Base-by-base conservation (phyloP, 1,284 basidiomycete species). In the Grifola frondosa region DNA sequence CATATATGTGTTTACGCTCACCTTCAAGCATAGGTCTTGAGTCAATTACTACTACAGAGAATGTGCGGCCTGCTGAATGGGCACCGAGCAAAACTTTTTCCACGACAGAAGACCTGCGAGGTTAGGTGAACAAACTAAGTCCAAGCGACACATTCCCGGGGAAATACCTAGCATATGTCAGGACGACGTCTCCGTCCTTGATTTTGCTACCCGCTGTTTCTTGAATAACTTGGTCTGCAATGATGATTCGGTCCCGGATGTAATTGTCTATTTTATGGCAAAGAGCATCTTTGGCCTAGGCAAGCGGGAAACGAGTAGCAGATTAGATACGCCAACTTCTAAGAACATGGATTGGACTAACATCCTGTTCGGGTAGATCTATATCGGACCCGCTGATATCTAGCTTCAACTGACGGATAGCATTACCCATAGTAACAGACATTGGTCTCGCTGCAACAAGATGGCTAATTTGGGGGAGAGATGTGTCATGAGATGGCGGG, bases 351-450 rank as follows among this genome's bases (percentile, higher is more conserved):
- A n/a, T n/a, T n/a, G 28, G 36, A 64, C 87, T 53, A 58, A 95
- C 94, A 69, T 97, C 92, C 61, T 95, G 90, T 64, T 97, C 93
- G 5, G 91, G 85, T 59, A 92, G 74, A 66, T 98, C 95, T 41
- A 93, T 91, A 56, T 92, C 89, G 34, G 93, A 84, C 16, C 82
- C 80, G 60, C 91, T 95, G 63, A 99, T 97, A 61, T 98, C 93
- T 48, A 97, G 77, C 71, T 99, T 99, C 59, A 99, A 75, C 66
- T 96, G 91, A 45, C 95, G 80, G 53, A 94, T 92, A 1, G 93
- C 93, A 59, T 95, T 95, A 1, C 91, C 93, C 82, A 94, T 92
- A 20, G 91, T 91, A n/a, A 92, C 84, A n/a, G 90, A 89, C 84
- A 95, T 88, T 0, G 91, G 89, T 39, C 94, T 74, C 21, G 90